Base-by-base conservation (phyloP, 192 early-diverging fungal species). In the Anaeromyces robustus region DNA sequence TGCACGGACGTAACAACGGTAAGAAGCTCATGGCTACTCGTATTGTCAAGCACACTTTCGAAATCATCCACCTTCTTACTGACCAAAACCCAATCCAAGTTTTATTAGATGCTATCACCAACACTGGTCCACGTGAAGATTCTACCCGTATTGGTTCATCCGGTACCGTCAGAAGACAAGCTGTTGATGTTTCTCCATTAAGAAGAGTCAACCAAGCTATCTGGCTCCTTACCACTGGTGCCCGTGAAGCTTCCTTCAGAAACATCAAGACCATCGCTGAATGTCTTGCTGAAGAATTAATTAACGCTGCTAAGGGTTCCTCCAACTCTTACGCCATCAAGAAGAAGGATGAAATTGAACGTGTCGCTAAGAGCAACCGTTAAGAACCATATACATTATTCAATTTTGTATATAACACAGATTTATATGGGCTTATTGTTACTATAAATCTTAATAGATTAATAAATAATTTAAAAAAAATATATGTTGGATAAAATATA, bases 311-410 rank as follows among this genome's bases (percentile, higher is more conserved):
- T 85, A 94, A 93, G 96, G 96, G 97, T 81, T 97, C 96, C 80
- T 96, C 97, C 87, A 99, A 99, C 93, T 97, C 96, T 82, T 99
- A 99, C 87, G 97, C 96, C 84, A 99, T 98, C 94, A 99, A 98
- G 92, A 98, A 97, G 96, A 99, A 99, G 94, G 97, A 97, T 88
- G 96, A 97, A 86, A 88, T 96, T 80, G 95, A 95, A 88, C 94
- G 94, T 94, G 93, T 94, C 85, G 80, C 78, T 68, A 68, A 68
- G 52, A 68, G 52, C 7, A 68, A 68, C 52, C 52, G 52, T 68
- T 68, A 68, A 68, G 9, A n/a, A n/a, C 7, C 22, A n/a, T 68
- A 68, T 68, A 68, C 26, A 68, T 68, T 68, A 52, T 52, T 52
- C 52, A 68, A 11, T 68, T n/a, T 68, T 68, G 26, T 68, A 68